These are phyloP conservation scores for Solanum pinnatisectum DNA, from an alignment of 257 asterid genomes.

Conservation along the genomic window DNA sequence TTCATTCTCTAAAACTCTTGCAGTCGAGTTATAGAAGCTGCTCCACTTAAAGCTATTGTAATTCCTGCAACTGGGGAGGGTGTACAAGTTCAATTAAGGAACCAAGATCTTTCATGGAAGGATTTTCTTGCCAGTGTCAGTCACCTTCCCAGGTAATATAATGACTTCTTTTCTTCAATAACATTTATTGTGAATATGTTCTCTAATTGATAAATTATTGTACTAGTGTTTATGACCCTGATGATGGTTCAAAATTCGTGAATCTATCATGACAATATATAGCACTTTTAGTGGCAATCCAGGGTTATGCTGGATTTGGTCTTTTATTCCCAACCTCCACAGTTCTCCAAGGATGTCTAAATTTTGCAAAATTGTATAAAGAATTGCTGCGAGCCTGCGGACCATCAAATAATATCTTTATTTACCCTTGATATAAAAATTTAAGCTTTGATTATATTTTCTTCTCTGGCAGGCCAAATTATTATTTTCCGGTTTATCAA, in stretches of 20 bases:
- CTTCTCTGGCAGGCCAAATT: conserved; percentile 41
- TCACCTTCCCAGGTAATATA: conserved; percentile 43
- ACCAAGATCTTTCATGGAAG: conserved; percentile 61
- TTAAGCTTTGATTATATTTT: background rate
- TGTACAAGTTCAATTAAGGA: conserved; percentile 47
- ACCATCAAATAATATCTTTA: background rate
- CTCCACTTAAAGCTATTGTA: conserved; percentile 53
- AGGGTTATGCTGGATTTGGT: background rate
- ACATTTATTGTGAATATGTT: background rate
- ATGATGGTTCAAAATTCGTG: background rate
- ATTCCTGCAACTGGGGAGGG: conserved; percentile 68
- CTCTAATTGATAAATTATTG: background rate
- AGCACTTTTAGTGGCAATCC: background rate
- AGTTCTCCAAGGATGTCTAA: background rate
- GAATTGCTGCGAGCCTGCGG: background rate
- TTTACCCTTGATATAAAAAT: background rate
- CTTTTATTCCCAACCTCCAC: background rate
- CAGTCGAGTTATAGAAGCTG: conserved; percentile 85
- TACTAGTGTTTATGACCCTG: background rate
- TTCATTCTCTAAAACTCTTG: conserved; percentile 4
- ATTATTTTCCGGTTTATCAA: conserved; percentile 54
- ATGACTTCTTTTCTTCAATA: background rate
- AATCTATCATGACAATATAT: background rate
- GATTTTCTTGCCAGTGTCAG: conserved; percentile 47
- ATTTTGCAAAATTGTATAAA: background rate